Conservation (phyloP, 1,284 basidiomycete genomes). For the Microbotryum violaceum region DNA sequence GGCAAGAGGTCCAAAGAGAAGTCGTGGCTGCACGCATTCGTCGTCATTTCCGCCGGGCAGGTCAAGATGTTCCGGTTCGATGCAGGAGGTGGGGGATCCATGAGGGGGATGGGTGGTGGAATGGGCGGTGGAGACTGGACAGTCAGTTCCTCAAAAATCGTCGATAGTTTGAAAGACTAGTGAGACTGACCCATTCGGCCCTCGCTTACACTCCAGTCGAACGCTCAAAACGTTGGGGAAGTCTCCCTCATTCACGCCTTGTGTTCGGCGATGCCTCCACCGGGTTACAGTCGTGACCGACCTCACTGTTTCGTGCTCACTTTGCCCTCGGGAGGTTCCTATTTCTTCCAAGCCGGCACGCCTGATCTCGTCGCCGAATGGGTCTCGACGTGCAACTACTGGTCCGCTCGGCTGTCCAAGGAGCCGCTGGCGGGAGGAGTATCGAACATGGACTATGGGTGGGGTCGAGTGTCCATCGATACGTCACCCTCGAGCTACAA, state of each 20-base stretch:
- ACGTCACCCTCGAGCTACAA: too few relatives aligned
- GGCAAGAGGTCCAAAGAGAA: conserved; percentile 50
- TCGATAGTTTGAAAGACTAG: not conserved
- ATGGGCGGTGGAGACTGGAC: conserved; percentile 91
- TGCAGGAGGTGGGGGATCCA: conserved; percentile 12
- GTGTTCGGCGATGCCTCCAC: conserved; percentile 76
- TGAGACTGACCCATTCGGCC: not conserved
- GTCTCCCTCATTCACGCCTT: conserved; percentile 79
- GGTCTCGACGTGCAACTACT: conserved; percentile 98
- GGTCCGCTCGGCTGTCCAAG: conserved; percentile 87
- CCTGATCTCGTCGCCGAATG: conserved; percentile 96
- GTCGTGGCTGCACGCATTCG: conserved; percentile 68
- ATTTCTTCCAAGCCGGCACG: conserved; percentile 95
- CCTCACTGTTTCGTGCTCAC: conserved; percentile 95
- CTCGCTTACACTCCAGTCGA: conserved; percentile 49
- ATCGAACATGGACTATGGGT: conserved; percentile 98
- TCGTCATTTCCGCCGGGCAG: conserved; percentile 87
- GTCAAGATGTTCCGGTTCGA: conserved; percentile 71
- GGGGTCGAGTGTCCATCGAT: conserved; percentile 57
- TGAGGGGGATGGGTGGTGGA: conserved; percentile 43
- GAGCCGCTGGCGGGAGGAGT: conserved; percentile 91
- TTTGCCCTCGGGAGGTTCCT: conserved; percentile 75
- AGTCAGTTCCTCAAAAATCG: conserved; percentile 49
- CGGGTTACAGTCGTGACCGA: conserved; percentile 80
- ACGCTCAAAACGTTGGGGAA: conserved; percentile 71